These are phyloP conservation scores for Aspergillus hiratsukae DNA, from an alignment of 2,329 filamentous ascomycete genomes.

Conservation along the genomic window DNA sequence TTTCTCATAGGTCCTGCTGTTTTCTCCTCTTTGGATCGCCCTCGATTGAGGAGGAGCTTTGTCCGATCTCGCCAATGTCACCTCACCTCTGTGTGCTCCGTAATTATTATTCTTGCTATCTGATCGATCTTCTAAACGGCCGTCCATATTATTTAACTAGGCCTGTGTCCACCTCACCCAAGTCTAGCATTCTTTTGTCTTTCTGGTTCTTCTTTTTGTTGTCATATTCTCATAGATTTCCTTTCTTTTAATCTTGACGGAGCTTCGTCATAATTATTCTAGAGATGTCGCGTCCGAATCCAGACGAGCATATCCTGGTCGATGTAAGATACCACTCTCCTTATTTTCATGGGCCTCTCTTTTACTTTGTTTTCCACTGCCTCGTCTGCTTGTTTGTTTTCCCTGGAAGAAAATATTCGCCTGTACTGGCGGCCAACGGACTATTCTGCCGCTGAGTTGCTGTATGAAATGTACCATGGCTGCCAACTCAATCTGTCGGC, in stretches of 20 bases:
- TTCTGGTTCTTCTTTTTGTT: neutral
- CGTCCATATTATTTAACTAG: neutral
- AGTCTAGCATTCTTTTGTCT: neutral
- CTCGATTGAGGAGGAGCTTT: neutral
- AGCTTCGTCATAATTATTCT: neutral
- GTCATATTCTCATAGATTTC: neutral
- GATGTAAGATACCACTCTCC: conserved; percentile 24
- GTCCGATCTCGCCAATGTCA: neutral
- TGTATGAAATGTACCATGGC: neutral
- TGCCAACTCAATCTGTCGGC: neutral
- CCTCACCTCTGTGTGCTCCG: neutral
- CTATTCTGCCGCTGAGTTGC: neutral
- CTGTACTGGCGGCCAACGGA: neutral
- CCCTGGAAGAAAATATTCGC: neutral
- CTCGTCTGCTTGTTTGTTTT: neutral
- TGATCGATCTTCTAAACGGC: neutral
- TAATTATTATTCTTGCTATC: neutral
- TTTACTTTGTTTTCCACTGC: neutral
- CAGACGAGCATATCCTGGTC: conserved; percentile 28
- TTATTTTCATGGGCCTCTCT: neutral
- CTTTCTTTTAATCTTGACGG: neutral
- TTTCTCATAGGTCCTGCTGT: neutral
- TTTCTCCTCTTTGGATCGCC: neutral
- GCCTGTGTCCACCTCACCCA: neutral
- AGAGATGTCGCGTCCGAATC: conserved; percentile 27